Evolutionary conservation across 2,329 filamentous ascomycete species (phyloP).

Genomic region (Colletotrichum lupini): DNA sequence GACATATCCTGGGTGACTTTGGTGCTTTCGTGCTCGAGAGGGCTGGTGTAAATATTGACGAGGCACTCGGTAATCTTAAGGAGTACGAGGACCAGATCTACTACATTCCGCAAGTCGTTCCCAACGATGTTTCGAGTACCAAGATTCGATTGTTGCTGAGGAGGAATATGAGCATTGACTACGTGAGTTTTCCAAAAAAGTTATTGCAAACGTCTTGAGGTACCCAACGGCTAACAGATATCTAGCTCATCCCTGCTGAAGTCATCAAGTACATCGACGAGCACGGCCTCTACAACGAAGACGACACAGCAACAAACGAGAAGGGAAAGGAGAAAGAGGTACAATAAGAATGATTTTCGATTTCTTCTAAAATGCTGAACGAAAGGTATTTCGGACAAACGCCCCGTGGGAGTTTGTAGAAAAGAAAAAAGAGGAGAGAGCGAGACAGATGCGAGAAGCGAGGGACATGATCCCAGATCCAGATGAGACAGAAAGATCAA

Average conservation of each 20-base stretch:
- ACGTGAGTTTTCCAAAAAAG: conserved; percentile 13
- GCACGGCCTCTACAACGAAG: conserved; percentile 71
- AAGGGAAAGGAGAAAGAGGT: conserved; percentile 31
- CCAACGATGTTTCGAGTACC: conserved; percentile 74
- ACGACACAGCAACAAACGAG: conserved; percentile 29
- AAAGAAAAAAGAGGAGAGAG: conserved; percentile 4
- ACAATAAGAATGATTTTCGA: conserved; percentile 3
- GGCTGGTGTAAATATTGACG: conserved; percentile 87
- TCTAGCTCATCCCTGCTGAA: conserved; percentile 78
- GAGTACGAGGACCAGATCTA: conserved; percentile 88
- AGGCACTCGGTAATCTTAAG: conserved; percentile 84
- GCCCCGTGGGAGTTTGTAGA: background rate
- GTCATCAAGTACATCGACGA: conserved; percentile 81
- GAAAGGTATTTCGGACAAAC: background rate
- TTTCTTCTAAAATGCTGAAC: background rate
- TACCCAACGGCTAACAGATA: background rate
- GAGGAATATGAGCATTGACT: conserved; percentile 37
- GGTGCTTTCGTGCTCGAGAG: conserved; percentile 90
- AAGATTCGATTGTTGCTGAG: conserved; percentile 38
- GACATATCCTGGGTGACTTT: conserved; percentile 87
- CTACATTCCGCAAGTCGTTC: conserved; percentile 88
- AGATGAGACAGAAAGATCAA: background rate
- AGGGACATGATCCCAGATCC: background rate
- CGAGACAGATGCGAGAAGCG: conserved; percentile 5
- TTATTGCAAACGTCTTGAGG: no score